Base-by-base conservation (phyloP, 139 green algal genomes). In the Marvania coccoides region DNA sequence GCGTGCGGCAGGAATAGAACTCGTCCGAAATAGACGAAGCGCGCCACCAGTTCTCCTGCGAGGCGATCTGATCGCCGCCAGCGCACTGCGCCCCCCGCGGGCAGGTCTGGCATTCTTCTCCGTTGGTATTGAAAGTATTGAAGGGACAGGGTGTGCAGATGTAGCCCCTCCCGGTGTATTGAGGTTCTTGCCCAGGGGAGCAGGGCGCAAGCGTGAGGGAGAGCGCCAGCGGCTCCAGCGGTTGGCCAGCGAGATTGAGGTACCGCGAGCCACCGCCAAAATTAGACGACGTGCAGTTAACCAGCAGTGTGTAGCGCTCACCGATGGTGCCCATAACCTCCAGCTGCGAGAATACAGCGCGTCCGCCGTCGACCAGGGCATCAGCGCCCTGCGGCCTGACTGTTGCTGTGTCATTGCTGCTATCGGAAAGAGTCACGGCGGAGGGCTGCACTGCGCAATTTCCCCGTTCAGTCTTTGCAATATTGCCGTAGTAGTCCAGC, bases 1-100 rank as follows among this genome's bases (percentile, higher is more conserved):
- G 47, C 14, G 31, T 34, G 34, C 53, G 45, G 48, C 69, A 76
- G 39, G 51, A 6, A 38, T 55, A 65, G 14, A 72, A 76, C 8
- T 47, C 31, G 5, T 15, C n/a, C n/a, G 29, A 46, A n/a, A 3
- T 3, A 9, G 42, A 31, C 19, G 35, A 38, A 13, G 69, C 46
- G 23, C 69, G 61, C 69, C 69, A 76, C 39, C 39, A 76, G 38
- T 72, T 70, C 6, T 23, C 10, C 6, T 55, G 36, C 6, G 60
- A 58, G 10, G 46, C 13, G 12, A 72, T 48, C 29, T 47, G 23
- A n/a, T n/a, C 15, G 24, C 69, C 69, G 39, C 62, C 62, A 15
- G 15, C 26, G 31, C 69, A 76, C 26, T 23, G 9, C 24, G 62
- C 69, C 51, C 69, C 69, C 24, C 36, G 9, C 4, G 69, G 69